A percentile compares a stretch with the other conserved stretches of the same genome.
These are phyloP conservation scores for Funneliformis mosseae DNA, from an alignment of 192 early-diverging fungal genomes.

Conservation along the genomic window DNA sequence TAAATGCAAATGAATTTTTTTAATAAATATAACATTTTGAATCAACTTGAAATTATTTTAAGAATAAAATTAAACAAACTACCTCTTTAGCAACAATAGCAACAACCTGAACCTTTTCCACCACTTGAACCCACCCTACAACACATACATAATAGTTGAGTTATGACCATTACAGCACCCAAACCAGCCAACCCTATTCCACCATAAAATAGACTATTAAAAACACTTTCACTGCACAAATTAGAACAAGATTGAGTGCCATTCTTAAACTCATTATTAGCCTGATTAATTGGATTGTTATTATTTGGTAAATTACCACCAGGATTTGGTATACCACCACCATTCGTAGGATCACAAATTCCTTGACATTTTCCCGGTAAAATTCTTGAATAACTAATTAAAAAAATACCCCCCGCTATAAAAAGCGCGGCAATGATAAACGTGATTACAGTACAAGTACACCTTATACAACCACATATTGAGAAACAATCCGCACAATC, in stretches of 20 bases:
- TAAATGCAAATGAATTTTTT: no score
- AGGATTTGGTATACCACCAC: background rate
- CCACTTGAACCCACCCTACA: slow-evolving; percentile 26
- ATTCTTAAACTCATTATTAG: background rate
- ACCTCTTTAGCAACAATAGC: slow-evolving; percentile 19
- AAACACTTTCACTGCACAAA: background rate
- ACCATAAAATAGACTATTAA: slow-evolving; percentile 20
- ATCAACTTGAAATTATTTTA: no score
- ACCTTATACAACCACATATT: slow-evolving; percentile 25
- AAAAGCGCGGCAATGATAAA: slow-evolving; percentile 13
- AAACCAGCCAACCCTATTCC: background rate
- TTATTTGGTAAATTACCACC: background rate
- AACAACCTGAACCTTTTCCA: slow-evolving; percentile 25
- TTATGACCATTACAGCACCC: background rate
- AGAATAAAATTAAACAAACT: no score
- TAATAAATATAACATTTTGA: no score
- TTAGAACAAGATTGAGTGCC: background rate
- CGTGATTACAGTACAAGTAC: slow-evolving; percentile 11
- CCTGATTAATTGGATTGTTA: background rate
- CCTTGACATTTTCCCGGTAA: slow-evolving; percentile 22
- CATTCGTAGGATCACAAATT: slow-evolving; percentile 13
- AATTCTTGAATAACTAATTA: background rate
- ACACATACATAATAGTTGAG: background rate
- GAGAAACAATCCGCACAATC: slow-evolving; percentile 12
- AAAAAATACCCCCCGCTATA: background rate